A percentile compares a stretch with the other conserved stretches of the same genome.
These are phyloP conservation scores for Verticillium nonalfalfae DNA, from an alignment of 2,329 filamentous ascomycete genomes.

Conservation along the genomic window DNA sequence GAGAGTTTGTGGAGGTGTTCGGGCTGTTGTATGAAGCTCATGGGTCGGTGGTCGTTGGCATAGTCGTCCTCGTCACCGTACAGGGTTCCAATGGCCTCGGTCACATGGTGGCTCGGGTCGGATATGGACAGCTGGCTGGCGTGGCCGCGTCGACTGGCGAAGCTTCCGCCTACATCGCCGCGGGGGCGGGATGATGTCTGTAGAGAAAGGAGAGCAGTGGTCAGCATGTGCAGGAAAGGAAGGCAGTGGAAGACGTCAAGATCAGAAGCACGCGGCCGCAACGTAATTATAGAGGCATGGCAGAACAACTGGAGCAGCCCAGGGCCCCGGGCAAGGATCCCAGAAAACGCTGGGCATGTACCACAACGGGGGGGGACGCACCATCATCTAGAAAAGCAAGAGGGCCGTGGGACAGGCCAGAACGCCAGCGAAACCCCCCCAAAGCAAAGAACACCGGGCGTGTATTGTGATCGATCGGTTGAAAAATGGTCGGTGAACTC, in stretches of 20 bases:
- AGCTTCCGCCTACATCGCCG: slow-evolving; percentile 48
- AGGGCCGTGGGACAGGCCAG: slow-evolving; percentile 23
- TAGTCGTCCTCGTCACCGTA: slow-evolving; percentile 73
- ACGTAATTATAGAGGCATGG: background rate
- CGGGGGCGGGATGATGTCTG: slow-evolving; percentile 54
- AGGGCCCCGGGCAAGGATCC: background rate
- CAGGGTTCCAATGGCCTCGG: slow-evolving; percentile 85
- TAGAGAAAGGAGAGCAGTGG: slow-evolving; percentile 8
- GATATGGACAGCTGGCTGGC: slow-evolving; percentile 61
- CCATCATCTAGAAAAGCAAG: slow-evolving; percentile 38
- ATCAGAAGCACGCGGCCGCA: slow-evolving; percentile 8
- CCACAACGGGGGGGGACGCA: slow-evolving; percentile 23
- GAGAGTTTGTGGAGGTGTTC: slow-evolving; percentile 37
- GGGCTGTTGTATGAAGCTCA: slow-evolving; percentile 65
- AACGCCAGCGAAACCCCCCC: slow-evolving; percentile 21
- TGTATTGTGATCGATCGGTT: slow-evolving; percentile 3
- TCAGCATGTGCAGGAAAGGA: slow-evolving; percentile 12
- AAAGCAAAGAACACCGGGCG: slow-evolving; percentile 4
- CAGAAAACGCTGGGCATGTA: background rate
- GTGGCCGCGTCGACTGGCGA: slow-evolving; percentile 53
- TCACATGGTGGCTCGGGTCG: slow-evolving; percentile 89
- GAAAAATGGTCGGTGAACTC: slow-evolving; percentile 5
- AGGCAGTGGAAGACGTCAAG: slow-evolving; percentile 7
- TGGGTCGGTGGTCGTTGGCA: slow-evolving; percentile 51
- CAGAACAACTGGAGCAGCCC: background rate